Percentiles rank a stretch among this genome's conserved stretches.
phyloP scores from a whole-genome alignment of 169 alveolate species.

The Babesia ovata region DNA sequence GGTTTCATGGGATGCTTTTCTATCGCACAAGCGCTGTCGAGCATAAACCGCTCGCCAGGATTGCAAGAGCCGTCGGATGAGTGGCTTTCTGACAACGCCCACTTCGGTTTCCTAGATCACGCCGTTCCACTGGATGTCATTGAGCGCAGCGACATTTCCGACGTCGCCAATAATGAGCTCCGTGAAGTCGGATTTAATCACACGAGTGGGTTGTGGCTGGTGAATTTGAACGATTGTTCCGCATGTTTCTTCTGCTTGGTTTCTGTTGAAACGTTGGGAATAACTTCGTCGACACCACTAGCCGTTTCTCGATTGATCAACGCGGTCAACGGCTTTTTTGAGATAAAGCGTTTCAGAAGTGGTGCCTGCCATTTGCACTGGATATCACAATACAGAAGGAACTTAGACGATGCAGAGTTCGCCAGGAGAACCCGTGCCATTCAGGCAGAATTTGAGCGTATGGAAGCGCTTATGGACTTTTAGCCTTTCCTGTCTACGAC shows the following conservation, averaged over 20 bases:
- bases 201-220: constrained; percentile 39
- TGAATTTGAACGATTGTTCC: constrained; percentile 50
- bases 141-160: neutral
- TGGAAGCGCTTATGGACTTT: constrained; percentile 26
- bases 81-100: constrained; percentile 19
- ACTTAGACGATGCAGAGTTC: constrained; percentile 6
- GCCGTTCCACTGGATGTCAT: constrained; percentile 29
- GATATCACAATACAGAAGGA: constrained; percentile 5
- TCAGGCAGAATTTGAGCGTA: constrained; percentile 5
- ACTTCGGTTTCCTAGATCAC: constrained; percentile 55
- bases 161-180: neutral
- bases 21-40: constrained; percentile 12
- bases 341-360: constrained; percentile 15
- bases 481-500: neutral
- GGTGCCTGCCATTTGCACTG: neutral
- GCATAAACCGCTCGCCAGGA: constrained; percentile 7
- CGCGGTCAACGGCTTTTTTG: constrained; percentile 52
- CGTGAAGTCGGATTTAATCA: neutral
- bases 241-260: constrained; percentile 44
- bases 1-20: constrained; percentile 4
- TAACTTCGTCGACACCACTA: neutral
- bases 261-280: constrained; percentile 22
- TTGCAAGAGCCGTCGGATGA: neutral
- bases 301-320: constrained; percentile 37
- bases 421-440: neutral